Conservation (phyloP, 192 early-diverging fungal genomes). For the Endogone sp. region DNA sequence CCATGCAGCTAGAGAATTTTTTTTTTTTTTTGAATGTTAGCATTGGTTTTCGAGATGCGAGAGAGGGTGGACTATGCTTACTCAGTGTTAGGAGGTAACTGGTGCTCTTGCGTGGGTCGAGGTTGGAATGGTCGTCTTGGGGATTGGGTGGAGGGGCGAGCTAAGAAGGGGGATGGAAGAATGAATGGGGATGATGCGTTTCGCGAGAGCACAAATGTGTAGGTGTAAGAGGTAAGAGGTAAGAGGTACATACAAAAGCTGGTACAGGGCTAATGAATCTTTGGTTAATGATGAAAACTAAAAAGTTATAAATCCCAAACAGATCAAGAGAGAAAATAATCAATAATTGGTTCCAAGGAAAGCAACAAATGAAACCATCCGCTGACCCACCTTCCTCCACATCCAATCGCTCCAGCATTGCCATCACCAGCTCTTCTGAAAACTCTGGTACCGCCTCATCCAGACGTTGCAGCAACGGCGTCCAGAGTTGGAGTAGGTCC, state of each 20-base stretch:
- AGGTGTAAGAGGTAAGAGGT: too few species aligned
- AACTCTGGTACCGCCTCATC: slow-evolving; percentile 29
- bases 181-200: too few species aligned
- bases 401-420: slow-evolving; percentile 22
- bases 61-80: too few species aligned
- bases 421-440: slow-evolving; percentile 16
- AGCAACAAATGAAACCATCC: neutral
- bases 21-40: neutral
- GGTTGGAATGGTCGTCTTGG: slow-evolving; percentile 24
- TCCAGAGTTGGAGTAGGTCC: slow-evolving; percentile 36
- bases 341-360: neutral
- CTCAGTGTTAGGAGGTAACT: slow-evolving; percentile 48
- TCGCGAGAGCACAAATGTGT: too few species aligned
- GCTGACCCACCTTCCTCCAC: slow-evolving; percentile 8
- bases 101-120: slow-evolving; percentile 21
- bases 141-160: too few species aligned
- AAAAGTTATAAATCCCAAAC: neutral
- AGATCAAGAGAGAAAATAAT: neutral
- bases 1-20: neutral
- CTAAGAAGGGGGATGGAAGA: too few species aligned
- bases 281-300: slow-evolving; percentile 16
- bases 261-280: slow-evolving; percentile 24
- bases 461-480: slow-evolving; percentile 32
- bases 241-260: slow-evolving; percentile 36
- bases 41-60: too few species aligned